Evolutionary conservation across 2,329 filamentous ascomycete species (phyloP).

Genomic region (Fusarium bactridioides): DNA sequence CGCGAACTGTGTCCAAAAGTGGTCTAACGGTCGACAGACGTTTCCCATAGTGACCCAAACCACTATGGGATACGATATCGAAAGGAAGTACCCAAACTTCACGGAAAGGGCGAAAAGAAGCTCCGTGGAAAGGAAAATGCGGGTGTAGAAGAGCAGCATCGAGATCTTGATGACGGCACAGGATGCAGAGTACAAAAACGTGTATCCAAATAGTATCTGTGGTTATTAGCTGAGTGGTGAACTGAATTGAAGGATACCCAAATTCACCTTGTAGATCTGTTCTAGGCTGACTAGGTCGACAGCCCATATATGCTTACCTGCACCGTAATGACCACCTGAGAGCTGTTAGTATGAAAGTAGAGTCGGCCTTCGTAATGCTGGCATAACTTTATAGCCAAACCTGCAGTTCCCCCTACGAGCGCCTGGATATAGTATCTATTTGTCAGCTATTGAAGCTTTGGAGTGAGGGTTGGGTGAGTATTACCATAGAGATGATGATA

Average conservation of each 20-base stretch:
- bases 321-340: background rate
- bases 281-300: background rate
- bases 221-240: background rate
- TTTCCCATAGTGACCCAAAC: background rate
- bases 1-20: background rate
- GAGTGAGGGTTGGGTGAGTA: background rate
- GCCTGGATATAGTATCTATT: background rate
- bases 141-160: background rate
- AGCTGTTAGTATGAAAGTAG: background rate
- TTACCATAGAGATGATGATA: background rate
- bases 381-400: background rate
- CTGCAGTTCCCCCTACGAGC: background rate
- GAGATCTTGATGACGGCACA: background rate
- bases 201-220: background rate
- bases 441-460: background rate
- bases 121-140: background rate
- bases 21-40: background rate
- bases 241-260: accelerated
- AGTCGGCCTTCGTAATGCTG: background rate
- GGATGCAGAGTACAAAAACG: background rate
- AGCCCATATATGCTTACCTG: background rate
- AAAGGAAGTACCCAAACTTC: background rate
- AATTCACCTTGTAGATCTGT: background rate
- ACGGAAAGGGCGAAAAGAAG: background rate
- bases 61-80: background rate